phyloP scores from a whole-genome alignment of 2,329 filamentous ascomycete species.

The Periglandula ipomoeae region DNA sequence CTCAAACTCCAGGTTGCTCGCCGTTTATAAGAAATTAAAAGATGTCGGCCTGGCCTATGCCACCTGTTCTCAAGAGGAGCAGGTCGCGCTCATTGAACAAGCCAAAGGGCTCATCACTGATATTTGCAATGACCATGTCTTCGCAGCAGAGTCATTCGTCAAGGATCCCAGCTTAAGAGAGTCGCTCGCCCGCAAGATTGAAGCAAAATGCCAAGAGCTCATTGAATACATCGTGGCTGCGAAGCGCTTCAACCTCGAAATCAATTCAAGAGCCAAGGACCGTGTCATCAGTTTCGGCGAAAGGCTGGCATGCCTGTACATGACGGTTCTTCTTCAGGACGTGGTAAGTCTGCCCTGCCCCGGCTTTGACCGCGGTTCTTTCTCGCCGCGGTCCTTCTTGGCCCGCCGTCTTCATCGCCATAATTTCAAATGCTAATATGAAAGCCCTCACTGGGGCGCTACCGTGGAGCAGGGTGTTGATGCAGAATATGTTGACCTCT shows the following conservation, averaged over 20 bases:
- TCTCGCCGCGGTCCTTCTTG: no score
- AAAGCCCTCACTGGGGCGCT: constrained; percentile 17
- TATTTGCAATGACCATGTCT: constrained; percentile 74
- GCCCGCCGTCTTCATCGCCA: background rate
- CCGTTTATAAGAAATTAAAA: constrained; percentile 49
- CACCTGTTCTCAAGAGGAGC: constrained; percentile 41
- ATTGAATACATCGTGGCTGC: constrained; percentile 61
- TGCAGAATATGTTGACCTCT: constrained; percentile 83
- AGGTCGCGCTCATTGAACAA: constrained; percentile 46
- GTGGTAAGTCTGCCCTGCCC: constrained; percentile 35
- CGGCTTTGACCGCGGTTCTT: no score
- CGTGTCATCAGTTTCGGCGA: constrained; percentile 92
- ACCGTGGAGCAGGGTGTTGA: constrained; percentile 51
- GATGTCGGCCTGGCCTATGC: constrained; percentile 37
- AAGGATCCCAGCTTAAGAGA: constrained; percentile 45
- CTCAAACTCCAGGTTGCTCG: constrained; percentile 37
- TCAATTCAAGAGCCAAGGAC: constrained; percentile 70
- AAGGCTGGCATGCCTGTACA: constrained; percentile 88
- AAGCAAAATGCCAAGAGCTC: constrained; percentile 71
- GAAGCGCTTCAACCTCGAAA: constrained; percentile 61
- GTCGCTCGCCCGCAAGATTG: constrained; percentile 56
- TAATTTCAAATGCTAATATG: constrained; percentile 2
- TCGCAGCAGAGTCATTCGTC: constrained; percentile 58
- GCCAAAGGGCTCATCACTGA: constrained; percentile 70
- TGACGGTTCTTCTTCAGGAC: constrained; percentile 77